Conservation (phyloP, 1,284 basidiomycete species). For the Fomitiporia mediterranea region DNA sequence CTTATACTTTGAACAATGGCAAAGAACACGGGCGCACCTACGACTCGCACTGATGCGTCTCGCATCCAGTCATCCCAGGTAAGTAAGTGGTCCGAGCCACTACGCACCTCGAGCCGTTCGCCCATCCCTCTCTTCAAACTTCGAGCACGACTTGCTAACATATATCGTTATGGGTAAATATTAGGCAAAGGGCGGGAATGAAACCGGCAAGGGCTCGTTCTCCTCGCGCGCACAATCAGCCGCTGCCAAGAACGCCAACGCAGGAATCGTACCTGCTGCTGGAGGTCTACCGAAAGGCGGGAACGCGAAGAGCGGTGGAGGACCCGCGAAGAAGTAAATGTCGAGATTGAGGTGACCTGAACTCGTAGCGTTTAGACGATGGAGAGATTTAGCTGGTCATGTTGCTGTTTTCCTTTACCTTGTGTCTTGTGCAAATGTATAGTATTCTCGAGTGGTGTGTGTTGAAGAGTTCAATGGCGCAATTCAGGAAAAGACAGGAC, state of each 20-base stretch:
- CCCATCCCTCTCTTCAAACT: not conserved
- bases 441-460: not conserved
- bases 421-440: not conserved
- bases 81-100: slow-evolving; percentile 2
- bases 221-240: slow-evolving; percentile 29
- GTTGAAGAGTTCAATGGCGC: not conserved
- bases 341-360: too few species aligned
- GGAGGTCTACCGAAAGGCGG: not conserved
- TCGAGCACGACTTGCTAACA: too few species aligned
- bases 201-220: slow-evolving; percentile 30
- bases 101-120: not conserved
- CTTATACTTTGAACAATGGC: not conserved
- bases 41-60: slow-evolving; percentile 26
- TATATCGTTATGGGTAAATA: not conserved
- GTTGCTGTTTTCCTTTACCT: not conserved
- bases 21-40: slow-evolving; percentile 5
- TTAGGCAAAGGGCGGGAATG: slow-evolving; percentile 31
- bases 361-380: not conserved
- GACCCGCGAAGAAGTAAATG: not conserved
- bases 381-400: not conserved
- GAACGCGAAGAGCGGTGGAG: not conserved
- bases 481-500: not conserved
- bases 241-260: slow-evolving; percentile 26
- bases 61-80: slow-evolving; percentile 33
- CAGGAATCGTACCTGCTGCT: slow-evolving; percentile 7